Evolutionary conservation across 2,329 filamentous ascomycete genomes (phyloP), one percentile per base, ranked within the genome.

Genomic region (Nannizziopsis arthrosporioides): DNA sequence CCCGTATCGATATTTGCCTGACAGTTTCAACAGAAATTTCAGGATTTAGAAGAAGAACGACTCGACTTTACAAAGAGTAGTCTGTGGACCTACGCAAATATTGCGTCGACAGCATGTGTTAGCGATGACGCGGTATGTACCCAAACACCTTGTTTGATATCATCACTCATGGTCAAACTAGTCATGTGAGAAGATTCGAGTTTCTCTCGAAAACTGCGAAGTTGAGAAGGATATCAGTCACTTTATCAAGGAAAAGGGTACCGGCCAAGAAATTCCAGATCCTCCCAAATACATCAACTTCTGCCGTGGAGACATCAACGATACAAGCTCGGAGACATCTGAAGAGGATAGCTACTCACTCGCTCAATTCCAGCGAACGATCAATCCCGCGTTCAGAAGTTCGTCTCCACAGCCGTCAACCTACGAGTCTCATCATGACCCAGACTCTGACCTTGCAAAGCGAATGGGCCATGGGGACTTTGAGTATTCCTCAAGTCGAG

Each of bases 281-380:
- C 80, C 92, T 18, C 92, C 92, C 38, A 95, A 88, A 65, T 98
- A 95, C 65, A 95, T 98, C 78, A 95, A 98, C 71, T 98, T 96
- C 66, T 93, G 87, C 64, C 83, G 92, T 9, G 92, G 90, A 12
- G 89, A 94, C 63, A 75, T 75, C 34, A 71, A 81, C 47, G 92
- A 98, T 57, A 81, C 78, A 34, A 80, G 81, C 56, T 95, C 90
- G 1, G 86, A 92, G 53, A 73, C 77, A 9, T 90, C 85, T 0
- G 88, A 94, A 17, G 89, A 94, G n/a, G 89, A 89, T 3, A 81
- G 77, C 57, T 98, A 94, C 62, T 94, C 88, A 0, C 87, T 98
- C 10, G 93, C 93, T 3, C 90, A 98, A 61, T 98, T 96, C 59
- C 87, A 89, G 51, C 78, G 92, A 51, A 89, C 84, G 47, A 94